These are phyloP conservation scores for Colletotrichum spaethianum DNA, from an alignment of 2,329 filamentous ascomycete genomes.

Conservation along the genomic window DNA sequence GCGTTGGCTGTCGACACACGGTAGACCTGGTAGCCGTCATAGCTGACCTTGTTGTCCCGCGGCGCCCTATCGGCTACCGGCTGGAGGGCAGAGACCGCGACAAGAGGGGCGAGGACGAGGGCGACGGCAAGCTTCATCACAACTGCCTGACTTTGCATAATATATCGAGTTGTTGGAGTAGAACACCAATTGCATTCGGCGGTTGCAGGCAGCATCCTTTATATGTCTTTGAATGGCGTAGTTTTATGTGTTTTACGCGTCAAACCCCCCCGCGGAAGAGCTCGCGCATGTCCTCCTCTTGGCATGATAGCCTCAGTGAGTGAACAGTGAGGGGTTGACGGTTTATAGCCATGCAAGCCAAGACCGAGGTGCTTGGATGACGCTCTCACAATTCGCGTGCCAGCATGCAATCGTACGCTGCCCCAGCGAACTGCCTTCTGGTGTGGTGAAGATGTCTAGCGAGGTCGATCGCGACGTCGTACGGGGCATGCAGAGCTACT, in stretches of 20 bases:
- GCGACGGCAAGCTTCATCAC: conserved; percentile 33
- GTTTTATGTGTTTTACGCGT: background rate
- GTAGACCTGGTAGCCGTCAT: conserved; percentile 52
- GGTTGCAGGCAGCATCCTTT: background rate
- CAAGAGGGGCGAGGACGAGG: conserved; percentile 21
- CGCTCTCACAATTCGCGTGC: conserved; percentile 3
- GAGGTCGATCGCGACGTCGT: conserved; percentile 23
- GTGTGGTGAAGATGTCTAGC: background rate
- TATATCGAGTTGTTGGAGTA: too few relatives aligned
- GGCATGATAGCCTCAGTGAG: background rate
- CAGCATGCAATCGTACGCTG: background rate
- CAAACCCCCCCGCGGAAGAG: background rate
- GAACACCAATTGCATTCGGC: background rate
- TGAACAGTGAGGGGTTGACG: conserved; percentile 29
- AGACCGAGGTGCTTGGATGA: conserved; percentile 26
- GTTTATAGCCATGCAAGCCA: conserved; percentile 34
- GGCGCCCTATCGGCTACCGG: background rate
- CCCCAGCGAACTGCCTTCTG: background rate
- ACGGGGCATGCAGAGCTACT: conserved; percentile 27
- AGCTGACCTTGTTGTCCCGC: conserved; percentile 43
- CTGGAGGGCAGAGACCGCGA: conserved; percentile 13
- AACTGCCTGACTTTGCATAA: background rate
- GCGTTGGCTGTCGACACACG: conserved; percentile 43
- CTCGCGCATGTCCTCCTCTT: background rate
- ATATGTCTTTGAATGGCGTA: background rate